phyloP scores from a whole-genome alignment of 2,329 filamentous ascomycete species.

The Xylariaceae sp. region DNA sequence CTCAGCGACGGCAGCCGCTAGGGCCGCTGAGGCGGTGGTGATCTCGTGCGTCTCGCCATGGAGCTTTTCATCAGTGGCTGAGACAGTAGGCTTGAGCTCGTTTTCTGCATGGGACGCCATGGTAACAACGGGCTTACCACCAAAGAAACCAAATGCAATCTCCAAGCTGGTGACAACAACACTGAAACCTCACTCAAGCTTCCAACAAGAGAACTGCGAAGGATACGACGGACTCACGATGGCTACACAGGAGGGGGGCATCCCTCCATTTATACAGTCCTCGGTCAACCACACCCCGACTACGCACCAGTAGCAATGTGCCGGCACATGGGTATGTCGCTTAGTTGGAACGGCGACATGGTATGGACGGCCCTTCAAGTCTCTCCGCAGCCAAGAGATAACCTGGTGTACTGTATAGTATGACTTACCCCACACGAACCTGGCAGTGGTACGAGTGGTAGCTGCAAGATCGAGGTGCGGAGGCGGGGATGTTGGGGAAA shows the following conservation, averaged over 20 bases:
- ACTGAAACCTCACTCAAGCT: too few relatives aligned
- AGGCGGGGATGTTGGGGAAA: constrained; percentile 19
- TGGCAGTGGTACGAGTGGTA: neutral
- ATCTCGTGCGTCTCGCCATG: constrained; percentile 40
- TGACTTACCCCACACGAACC: neutral
- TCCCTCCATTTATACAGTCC: constrained; percentile 13
- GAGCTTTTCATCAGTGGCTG: constrained; percentile 33
- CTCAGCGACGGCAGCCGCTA: constrained; percentile 43
- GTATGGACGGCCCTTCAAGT: neutral
- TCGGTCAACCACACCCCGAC: constrained; percentile 20
- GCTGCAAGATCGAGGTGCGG: constrained; percentile 17
- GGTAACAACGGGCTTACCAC: constrained; percentile 4
- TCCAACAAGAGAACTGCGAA: too few relatives aligned
- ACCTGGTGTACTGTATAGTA: too few relatives aligned
- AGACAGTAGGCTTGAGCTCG: constrained; percentile 29
- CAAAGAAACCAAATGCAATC: too few relatives aligned
- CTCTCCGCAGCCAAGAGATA: neutral
- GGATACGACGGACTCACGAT: neutral
- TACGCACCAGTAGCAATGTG: neutral
- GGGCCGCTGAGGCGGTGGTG: constrained; percentile 45
- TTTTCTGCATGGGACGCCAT: constrained; percentile 24
- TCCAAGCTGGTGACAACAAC: too few relatives aligned
- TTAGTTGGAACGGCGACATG: neutral
- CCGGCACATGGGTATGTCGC: constrained; percentile 5
- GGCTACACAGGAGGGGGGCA: constrained; percentile 6